A percentile compares a stretch with the other conserved stretches of the same genome.
Evolutionary conservation across 108 stramenopile genomes (phyloP).

Genomic region (Poteriospumella lacustris): DNA sequence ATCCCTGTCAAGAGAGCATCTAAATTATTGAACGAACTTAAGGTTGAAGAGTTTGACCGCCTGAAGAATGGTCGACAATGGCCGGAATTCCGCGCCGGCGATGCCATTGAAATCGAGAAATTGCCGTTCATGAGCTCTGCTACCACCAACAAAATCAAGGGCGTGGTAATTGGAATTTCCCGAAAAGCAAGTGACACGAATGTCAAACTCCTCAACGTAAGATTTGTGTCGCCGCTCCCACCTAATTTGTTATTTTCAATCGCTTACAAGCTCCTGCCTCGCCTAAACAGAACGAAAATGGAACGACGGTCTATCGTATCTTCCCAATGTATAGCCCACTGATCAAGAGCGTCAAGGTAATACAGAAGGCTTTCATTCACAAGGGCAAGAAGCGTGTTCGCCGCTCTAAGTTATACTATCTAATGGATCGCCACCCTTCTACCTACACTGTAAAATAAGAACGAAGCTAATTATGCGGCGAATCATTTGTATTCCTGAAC

Average conservation of each 20-base stretch:
- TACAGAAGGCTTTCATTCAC: constrained; percentile 26
- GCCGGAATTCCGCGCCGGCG: constrained; percentile 5
- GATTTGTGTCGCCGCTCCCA: not conserved
- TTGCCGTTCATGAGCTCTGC: constrained; percentile 3
- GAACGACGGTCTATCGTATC: constrained; percentile 15
- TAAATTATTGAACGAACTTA: not conserved
- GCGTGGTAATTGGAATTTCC: not conserved
- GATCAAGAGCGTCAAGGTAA: constrained; percentile 5
- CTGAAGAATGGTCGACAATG: constrained; percentile 11
- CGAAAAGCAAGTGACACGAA: not conserved
- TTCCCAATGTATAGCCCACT: constrained; percentile 1
- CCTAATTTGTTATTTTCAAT: not conserved
- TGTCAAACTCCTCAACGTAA: not conserved
- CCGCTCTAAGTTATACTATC: constrained; percentile 24
- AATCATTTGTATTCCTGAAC: too few relatives aligned
- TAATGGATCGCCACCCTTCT: not conserved
- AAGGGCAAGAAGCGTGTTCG: constrained; percentile 35
- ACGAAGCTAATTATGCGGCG: too few relatives aligned
- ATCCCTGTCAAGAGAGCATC: constrained; percentile 18
- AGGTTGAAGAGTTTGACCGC: constrained; percentile 3
- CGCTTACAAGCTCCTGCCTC: not conserved
- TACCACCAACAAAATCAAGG: not conserved
- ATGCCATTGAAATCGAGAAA: constrained; percentile 6
- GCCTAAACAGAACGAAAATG: not conserved
- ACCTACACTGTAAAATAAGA: constrained; percentile 25